Base-by-base conservation (phyloP, 202 grass and related monocot species). In the Elaeis oleifera region DNA sequence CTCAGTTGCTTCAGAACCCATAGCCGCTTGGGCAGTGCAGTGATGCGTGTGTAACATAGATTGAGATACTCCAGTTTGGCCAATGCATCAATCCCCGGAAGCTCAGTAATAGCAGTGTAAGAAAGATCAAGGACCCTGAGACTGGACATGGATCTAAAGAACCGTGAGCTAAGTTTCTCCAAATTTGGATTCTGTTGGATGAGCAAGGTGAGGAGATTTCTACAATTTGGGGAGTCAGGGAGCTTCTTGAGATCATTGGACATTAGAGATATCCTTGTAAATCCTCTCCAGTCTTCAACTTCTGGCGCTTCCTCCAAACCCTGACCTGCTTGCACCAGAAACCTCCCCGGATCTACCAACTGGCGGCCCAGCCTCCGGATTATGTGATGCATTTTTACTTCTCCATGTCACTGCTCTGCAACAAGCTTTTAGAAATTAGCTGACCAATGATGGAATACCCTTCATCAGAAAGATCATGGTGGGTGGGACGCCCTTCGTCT, bases 81-180 rank as follows among this genome's bases (percentile, higher is more conserved):
- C 65, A 89, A 25, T 48, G 67, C 6, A 2, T 85, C 64, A 70
- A 71, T 79, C 65, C 76, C 78, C n/a, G 88, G 83, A 61, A 87
- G 73, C 8, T 68, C 50, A 16, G 73, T 71, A 32, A 95, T 87
- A 44, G 74, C 63, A 52, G 90, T 90, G 51, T 80, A 54, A 7
- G 90, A 90, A 71, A 95, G 90, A 65, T 95, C 90, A 3, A 95
- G 90, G 23, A 87, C 83, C 74, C 62, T 95, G 63, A 95, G 84
- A 11, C 69, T 68, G 0, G 54, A 55, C 90, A 95, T 87, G 69
- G 4, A 78, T 54, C 39, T 81, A 54, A 90, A 90, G 65, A 95
- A 87, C 4, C 50, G 71, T 19, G 39, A 55, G 22, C 53, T 23
- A 14, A 95, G 70, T 23, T 51, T 77, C n/a, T 71, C 50, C 59